A percentile compares a stretch with the other conserved stretches of the same genome.
phyloP scores from a whole-genome alignment of 1,284 basidiomycete species.

The Mycena sp. region DNA sequence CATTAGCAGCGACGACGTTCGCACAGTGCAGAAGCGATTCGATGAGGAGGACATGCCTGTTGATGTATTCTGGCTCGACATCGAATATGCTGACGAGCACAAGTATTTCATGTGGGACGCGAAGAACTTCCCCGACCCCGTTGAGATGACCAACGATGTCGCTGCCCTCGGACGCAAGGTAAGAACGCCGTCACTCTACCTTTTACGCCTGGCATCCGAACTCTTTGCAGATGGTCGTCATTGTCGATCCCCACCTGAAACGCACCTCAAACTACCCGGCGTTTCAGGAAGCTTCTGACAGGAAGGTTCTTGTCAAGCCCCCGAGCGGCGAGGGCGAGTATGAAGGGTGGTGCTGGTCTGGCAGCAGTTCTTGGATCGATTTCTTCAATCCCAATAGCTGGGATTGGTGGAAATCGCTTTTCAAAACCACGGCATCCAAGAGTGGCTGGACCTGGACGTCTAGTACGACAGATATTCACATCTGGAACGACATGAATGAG shows the following conservation, averaged over 20 bases:
- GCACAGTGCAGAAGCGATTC: slow-evolving; percentile 88
- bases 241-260: slow-evolving; percentile 97
- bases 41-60: slow-evolving; percentile 95
- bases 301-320: slow-evolving; percentile 85
- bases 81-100: slow-evolving; percentile 95
- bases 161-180: slow-evolving; percentile 90
- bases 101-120: slow-evolving; percentile 99
- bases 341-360: slow-evolving; percentile 99
- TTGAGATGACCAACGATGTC: slow-evolving; percentile 92
- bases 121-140: slow-evolving; percentile 92
- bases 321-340: slow-evolving; percentile 84
- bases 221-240: slow-evolving; percentile 87
- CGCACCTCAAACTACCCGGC: slow-evolving; percentile 83
- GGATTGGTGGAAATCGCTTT: slow-evolving; percentile 92
- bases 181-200: slow-evolving; percentile 14
- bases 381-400: slow-evolving; percentile 93
- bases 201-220: background rate
- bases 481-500: slow-evolving; percentile 99
- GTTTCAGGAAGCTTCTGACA: slow-evolving; percentile 87
- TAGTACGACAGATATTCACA: slow-evolving; percentile 84
- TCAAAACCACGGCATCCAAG: slow-evolving; percentile 65
- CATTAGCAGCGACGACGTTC: slow-evolving; percentile 88
- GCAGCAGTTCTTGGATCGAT: slow-evolving; percentile 95
- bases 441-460: slow-evolving; percentile 75
- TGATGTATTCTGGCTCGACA: slow-evolving; percentile 99